phyloP scores from a whole-genome alignment of 2,329 filamentous ascomycete species.

The Pseudopyricularia javanii region DNA sequence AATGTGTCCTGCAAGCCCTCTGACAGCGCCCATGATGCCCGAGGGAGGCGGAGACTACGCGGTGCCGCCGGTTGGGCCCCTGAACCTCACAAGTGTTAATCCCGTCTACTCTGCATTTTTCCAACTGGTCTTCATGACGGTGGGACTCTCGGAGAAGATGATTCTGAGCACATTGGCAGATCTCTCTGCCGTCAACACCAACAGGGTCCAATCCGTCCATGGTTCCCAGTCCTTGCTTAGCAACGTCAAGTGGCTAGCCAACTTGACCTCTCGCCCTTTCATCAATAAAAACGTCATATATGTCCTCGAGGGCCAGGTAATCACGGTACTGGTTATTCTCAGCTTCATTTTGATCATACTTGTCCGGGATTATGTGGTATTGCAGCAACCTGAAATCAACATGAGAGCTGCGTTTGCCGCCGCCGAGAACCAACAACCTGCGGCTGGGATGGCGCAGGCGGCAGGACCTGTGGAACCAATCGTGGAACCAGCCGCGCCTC shows the following conservation, averaged over 20 bases:
- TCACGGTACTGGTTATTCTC: conserved; percentile 81
- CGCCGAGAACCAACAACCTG: conserved; percentile 8
- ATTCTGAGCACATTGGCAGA: neutral
- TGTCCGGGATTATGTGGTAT: conserved; percentile 94
- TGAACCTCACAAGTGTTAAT: conserved; percentile 19
- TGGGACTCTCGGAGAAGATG: conserved; percentile 9
- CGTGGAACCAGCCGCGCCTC: neutral
- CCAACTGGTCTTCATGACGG: conserved; percentile 14
- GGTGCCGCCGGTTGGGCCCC: conserved; percentile 4
- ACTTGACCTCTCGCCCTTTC: conserved; percentile 54
- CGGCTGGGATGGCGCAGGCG: neutral
- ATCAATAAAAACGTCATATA: conserved; percentile 73
- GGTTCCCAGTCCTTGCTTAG: conserved; percentile 32
- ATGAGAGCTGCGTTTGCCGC: conserved; percentile 54
- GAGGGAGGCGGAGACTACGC: neutral
- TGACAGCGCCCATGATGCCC: conserved; percentile 14
- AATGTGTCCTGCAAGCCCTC: conserved; percentile 25
- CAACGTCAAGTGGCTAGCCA: conserved; percentile 42
- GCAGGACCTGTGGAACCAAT: neutral
- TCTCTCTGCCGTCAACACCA: conserved; percentile 1
- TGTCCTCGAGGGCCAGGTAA: conserved; percentile 82
- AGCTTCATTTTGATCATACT: conserved; percentile 95
- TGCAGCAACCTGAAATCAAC: conserved; percentile 89
- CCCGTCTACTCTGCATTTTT: conserved; percentile 20
- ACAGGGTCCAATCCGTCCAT: conserved; percentile 3